These are phyloP conservation scores for Phialophora tarda DNA, from an alignment of 2,329 filamentous ascomycete species.

Conservation along the genomic window DNA sequence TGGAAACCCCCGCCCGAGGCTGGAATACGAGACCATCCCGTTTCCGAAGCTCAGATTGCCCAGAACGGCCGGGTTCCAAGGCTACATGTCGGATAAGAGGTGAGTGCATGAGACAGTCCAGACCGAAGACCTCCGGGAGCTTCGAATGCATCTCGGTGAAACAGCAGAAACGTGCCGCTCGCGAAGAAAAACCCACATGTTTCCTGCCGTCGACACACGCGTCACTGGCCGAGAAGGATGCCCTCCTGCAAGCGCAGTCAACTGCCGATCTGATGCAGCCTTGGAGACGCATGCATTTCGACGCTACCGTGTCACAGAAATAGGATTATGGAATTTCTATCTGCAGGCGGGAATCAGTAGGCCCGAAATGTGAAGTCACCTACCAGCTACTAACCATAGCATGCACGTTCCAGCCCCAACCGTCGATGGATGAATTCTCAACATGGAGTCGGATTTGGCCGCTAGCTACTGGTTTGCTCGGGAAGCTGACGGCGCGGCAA, in stretches of 20 bases:
- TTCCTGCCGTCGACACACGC: background rate
- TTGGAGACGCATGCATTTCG: background rate
- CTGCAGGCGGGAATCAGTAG: background rate
- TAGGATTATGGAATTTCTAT: background rate
- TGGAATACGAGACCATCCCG: background rate
- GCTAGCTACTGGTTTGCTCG: background rate
- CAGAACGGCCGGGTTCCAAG: background rate
- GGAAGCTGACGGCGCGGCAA: background rate
- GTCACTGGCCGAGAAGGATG: background rate
- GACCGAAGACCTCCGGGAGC: background rate
- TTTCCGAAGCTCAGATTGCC: background rate
- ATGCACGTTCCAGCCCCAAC: background rate
- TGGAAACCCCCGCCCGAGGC: background rate
- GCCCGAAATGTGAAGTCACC: background rate
- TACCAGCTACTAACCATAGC: background rate
- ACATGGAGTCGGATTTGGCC: background rate
- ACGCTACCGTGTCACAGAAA: background rate
- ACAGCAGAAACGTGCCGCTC: background rate
- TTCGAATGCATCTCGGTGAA: background rate
- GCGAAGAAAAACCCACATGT: slow-evolving; percentile 2
- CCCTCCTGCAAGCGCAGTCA: background rate
- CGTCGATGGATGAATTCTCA: background rate
- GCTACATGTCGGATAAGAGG: background rate
- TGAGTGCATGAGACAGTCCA: background rate
- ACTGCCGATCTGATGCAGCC: slow-evolving; percentile 4